Percentiles rank a stretch among this genome's conserved stretches.
These are phyloP conservation scores for Aquilaria sinensis DNA, from an alignment of 345 rosid genomes.

Conservation along the genomic window DNA sequence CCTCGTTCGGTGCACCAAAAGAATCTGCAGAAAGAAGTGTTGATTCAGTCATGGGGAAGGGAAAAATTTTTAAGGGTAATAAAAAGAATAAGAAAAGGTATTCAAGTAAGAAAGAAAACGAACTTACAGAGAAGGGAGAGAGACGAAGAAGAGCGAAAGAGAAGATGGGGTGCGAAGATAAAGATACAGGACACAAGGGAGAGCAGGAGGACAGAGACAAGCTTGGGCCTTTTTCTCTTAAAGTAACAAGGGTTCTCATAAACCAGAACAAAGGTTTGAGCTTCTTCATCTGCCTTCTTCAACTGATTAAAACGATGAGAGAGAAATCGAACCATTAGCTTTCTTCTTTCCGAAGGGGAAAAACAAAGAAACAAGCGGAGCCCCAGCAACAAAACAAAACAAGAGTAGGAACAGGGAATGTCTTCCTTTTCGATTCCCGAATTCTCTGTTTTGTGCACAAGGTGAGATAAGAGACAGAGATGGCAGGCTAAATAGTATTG, in stretches of 20 bases:
- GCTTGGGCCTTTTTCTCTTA: slow-evolving; percentile 53
- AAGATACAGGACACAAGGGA: slow-evolving; percentile 57
- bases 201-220: slow-evolving; percentile 51
- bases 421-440: too few species aligned
- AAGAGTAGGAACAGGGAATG: too few species aligned
- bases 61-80: background rate
- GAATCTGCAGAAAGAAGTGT: slow-evolving; percentile 40
- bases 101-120: background rate
- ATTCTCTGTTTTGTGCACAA: too few species aligned
- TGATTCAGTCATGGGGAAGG: background rate
- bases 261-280: slow-evolving; percentile 20
- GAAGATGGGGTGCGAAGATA: slow-evolving; percentile 42
- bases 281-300: slow-evolving; percentile 39
- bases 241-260: slow-evolving; percentile 26
- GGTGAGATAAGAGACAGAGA: too few species aligned
- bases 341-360: too few species aligned
- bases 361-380: too few species aligned
- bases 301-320: slow-evolving; percentile 39
- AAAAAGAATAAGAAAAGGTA: slow-evolving; percentile 3
- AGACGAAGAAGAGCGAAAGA: slow-evolving; percentile 40
- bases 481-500: too few species aligned
- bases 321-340: too few species aligned
- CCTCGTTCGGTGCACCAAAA: slow-evolving; percentile 35
- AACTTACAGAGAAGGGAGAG: slow-evolving; percentile 52
- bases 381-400: too few species aligned